phyloP scores from a whole-genome alignment of 2,329 filamentous ascomycete species.

The Periconia sp. region DNA sequence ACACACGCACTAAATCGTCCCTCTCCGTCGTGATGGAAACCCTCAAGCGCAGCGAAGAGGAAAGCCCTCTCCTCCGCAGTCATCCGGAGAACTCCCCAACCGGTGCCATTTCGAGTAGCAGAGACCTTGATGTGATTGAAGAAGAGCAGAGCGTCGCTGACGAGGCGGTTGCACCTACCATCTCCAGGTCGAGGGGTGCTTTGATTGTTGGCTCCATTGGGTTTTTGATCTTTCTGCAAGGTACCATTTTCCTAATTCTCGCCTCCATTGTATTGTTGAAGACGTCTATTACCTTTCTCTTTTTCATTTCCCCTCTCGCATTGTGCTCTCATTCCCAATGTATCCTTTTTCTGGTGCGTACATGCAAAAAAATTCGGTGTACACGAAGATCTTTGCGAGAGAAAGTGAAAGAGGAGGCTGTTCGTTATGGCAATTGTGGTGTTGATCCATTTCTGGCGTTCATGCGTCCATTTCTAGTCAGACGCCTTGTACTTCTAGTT shows the following conservation, averaged over 20 bases:
- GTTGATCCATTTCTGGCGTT: not conserved
- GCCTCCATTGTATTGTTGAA: no score
- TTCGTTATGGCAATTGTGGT: no score
- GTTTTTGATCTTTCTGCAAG: conserved; percentile 62
- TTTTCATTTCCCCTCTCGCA: conserved; percentile 37
- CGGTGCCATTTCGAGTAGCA: conserved; percentile 6
- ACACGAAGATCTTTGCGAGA: no score
- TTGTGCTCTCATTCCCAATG: not conserved
- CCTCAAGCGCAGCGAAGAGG: conserved; percentile 21
- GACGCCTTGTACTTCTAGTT: no score
- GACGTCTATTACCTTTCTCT: not conserved
- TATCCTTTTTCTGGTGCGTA: not conserved
- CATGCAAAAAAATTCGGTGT: no score
- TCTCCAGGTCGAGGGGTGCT: conserved; percentile 30
- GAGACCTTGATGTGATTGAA: conserved; percentile 1
- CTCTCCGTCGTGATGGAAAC: conserved; percentile 13
- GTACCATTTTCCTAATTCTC: conserved; percentile 36
- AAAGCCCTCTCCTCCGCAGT: conserved; percentile 28
- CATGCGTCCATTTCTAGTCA: no score
- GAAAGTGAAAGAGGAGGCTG: no score
- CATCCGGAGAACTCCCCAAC: conserved; percentile 15
- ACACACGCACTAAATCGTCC: not conserved
- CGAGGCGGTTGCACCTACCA: conserved; percentile 19
- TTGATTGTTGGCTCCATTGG: conserved; percentile 58
- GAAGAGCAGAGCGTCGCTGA: conserved; percentile 12